Conservation (phyloP, 768 basidiomycete species). For the Panellus pusillus region DNA sequence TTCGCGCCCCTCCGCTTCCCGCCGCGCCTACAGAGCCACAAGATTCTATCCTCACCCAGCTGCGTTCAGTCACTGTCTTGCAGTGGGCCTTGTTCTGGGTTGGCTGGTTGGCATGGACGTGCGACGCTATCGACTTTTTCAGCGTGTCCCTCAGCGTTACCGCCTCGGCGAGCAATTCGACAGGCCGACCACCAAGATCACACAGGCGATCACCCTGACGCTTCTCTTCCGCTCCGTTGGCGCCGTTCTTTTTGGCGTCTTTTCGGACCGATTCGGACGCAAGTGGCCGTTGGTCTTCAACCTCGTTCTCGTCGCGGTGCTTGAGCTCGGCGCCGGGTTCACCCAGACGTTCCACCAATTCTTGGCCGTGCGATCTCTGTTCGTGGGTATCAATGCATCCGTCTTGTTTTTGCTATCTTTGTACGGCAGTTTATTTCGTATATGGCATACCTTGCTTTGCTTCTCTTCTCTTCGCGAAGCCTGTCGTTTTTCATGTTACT, state of each 20-base stretch:
- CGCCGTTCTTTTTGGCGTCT: constrained; percentile 79
- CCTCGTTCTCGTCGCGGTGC: constrained; percentile 63
- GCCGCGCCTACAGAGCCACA: constrained; percentile 3
- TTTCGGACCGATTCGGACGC: constrained; percentile 88
- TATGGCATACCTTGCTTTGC: too few relatives aligned
- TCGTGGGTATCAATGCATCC: constrained; percentile 36
- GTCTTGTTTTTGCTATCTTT: background rate
- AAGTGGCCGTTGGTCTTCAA: constrained; percentile 91
- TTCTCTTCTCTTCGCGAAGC: background rate
- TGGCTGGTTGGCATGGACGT: constrained; percentile 82
- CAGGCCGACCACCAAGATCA: constrained; percentile 45
- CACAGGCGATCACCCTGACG: constrained; percentile 87
- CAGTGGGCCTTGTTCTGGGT: constrained; percentile 23
- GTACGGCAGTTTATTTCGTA: background rate
- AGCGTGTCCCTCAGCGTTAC: constrained; percentile 63
- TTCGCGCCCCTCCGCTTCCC: constrained; percentile 22
- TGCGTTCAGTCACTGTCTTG: background rate
- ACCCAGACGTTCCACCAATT: constrained; percentile 75
- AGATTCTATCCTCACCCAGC: constrained; percentile 1
- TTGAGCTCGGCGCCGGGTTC: constrained; percentile 83
- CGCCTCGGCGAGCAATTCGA: constrained; percentile 49
- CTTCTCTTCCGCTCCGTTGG: constrained; percentile 86
- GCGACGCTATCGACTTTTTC: constrained; percentile 88
- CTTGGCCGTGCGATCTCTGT: constrained; percentile 78
- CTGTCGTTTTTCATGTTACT: background rate